Conservation (phyloP, 2,329 filamentous ascomycete genomes). For the Cercospora canescens region DNA sequence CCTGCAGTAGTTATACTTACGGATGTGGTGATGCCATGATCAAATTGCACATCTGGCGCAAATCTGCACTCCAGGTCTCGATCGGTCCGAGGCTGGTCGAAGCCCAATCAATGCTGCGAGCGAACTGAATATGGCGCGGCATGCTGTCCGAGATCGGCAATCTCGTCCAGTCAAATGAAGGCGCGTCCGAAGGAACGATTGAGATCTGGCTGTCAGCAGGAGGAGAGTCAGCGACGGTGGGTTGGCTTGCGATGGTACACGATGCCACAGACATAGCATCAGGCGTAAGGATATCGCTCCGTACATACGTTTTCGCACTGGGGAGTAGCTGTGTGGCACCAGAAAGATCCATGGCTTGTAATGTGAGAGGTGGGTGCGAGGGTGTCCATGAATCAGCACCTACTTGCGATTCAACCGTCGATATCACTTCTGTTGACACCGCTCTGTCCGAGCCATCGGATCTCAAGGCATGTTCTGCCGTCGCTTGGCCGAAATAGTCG, state of each 20-base stretch:
- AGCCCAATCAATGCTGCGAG: conserved; percentile 71
- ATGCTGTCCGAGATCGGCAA: conserved; percentile 64
- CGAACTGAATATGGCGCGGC: conserved; percentile 71
- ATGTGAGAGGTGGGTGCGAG: background rate
- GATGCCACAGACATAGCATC: conserved; percentile 16
- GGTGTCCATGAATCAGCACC: background rate
- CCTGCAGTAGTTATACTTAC: background rate
- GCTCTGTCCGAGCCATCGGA: conserved; percentile 16
- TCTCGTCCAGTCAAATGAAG: conserved; percentile 80
- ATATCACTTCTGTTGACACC: conserved; percentile 20
- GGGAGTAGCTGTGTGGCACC: conserved; percentile 26
- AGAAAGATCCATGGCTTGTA: conserved; percentile 22
- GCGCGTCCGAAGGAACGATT: conserved; percentile 32
- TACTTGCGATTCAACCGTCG: conserved; percentile 27
- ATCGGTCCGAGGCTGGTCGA: conserved; percentile 74
- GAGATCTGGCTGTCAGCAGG: conserved; percentile 30
- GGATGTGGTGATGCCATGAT: conserved; percentile 75
- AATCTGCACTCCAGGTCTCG: conserved; percentile 65
- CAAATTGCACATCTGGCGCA: conserved; percentile 77
- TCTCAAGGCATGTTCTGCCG: conserved; percentile 6
- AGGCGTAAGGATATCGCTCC: conserved; percentile 16
- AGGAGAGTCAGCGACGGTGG: conserved; percentile 17
- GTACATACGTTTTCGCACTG: conserved; percentile 29
- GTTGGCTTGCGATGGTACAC: conserved; percentile 14
- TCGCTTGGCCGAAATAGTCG: conserved; percentile 32